Base-by-base conservation (phyloP, 805 yeast species). In the Starmerella stigmatis region DNA sequence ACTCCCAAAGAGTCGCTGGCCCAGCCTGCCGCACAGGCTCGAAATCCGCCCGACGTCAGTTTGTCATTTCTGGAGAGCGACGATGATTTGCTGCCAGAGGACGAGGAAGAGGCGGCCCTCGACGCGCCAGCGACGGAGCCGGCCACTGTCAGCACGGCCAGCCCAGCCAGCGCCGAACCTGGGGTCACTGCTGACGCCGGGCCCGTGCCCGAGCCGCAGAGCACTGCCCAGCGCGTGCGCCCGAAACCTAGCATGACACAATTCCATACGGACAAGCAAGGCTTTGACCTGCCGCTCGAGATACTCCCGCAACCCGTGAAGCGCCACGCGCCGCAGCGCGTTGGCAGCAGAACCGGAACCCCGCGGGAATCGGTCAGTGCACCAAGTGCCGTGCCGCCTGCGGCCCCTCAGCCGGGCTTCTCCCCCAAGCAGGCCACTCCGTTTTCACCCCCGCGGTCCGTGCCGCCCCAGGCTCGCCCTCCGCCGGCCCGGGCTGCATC, bases 201-300 rank as follows among this genome's bases (percentile, higher is more conserved):
- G n/a, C 26, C 26, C 50, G 27, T 3, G 25, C 39, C 17, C 38
- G 41, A 23, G 26, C 26, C 26, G 26, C 21, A 15, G n/a, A 20
- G 10, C 12, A 13, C n/a, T 20, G 20, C 12, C 9, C 21, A 32
- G 23, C 22, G 23, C 13, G 2, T 27, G 35, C 35, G 5, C 15
- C 35, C 8, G 34, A 11, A 5, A 15, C 45, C 45, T 37, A 45
- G 59, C 46, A 42, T 57, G 35, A 34, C 55, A 13, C 43, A 47
- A 5, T 49, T 52, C 43, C 52, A 50, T 20, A 54, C 64, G 3
- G 58, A 52, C 6, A 46, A 49, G 22, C 56, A 50, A 19, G 61
- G 64, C 15, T 63, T 61, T 44, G 66, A 63, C 36, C 32, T 62
- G 23, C 66, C 66, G 10, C 41, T 58, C 8, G 62, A 56, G 35